Evolutionary conservation across 129 eudicot species (phyloP).

Genomic region (Solidago caesia): DNA sequence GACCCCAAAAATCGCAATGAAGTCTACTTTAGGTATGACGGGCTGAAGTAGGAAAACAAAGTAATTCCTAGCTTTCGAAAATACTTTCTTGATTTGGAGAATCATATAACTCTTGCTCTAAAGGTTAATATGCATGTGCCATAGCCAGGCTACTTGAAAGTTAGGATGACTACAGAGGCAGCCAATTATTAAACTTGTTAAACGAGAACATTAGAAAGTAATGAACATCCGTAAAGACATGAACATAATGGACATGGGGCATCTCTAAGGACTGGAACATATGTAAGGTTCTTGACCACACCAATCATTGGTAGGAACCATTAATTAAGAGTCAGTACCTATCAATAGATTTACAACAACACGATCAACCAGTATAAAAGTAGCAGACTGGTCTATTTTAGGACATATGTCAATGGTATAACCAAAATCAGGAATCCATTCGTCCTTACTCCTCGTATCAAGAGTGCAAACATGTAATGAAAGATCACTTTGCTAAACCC

Average conservation of each 20-base stretch:
- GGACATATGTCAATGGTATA: too few species aligned
- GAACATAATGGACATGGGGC: too few species aligned
- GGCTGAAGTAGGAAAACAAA: not conserved
- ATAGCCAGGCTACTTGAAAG: not conserved
- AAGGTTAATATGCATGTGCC: not conserved
- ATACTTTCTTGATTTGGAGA: not conserved
- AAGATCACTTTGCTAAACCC: not conserved
- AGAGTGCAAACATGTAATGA: too few species aligned
- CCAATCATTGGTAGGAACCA: too few species aligned
- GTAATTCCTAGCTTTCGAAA: not conserved
- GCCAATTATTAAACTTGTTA: not conserved
- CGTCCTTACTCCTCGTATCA: not conserved
- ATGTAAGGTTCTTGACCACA: too few species aligned
- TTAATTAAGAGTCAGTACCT: too few species aligned
- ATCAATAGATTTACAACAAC: too few species aligned
- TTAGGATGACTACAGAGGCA: not conserved
- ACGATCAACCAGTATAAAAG: too few species aligned
- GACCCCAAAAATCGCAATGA: not conserved
- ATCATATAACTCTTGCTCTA: not conserved
- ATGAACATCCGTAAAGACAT: too few species aligned
- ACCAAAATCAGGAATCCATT: not conserved
- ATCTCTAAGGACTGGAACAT: too few species aligned
- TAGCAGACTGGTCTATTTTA: too few species aligned
- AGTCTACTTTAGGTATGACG: not conserved
- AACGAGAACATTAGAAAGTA: not conserved